Base-by-base conservation (phyloP, 306 rosid species). In the Quercus variabilis region DNA sequence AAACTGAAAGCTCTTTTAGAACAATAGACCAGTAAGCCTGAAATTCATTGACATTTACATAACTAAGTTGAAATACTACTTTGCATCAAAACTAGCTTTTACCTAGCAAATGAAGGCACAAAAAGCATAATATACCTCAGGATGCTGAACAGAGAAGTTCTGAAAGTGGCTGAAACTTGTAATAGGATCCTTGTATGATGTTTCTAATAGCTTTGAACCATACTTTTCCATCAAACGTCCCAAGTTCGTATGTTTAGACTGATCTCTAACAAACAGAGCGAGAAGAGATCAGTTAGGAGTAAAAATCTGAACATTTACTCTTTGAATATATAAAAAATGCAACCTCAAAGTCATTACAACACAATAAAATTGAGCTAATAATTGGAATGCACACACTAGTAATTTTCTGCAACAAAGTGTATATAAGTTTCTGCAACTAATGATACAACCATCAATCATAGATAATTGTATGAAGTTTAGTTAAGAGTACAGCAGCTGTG, bases 21-120 rank as follows among this genome's bases (percentile, higher is more conserved):
- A 88, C 33, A 80, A 94, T 85, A 41, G 94, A 83, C 98, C 97
- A 92, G 85, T 94, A 94, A 21, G 79, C 86, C 98, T 94, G 58
- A 74, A 23, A 76, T 59, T 28, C 28, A 71, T 4, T 63, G 72
- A 9, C 17, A 59, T 8, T 9, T n/a, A 5, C n/a, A 33, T 18
- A 26, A 12, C 1, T 23, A 58, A 35, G 38, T 28, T 13, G 23
- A 74, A 31, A 15, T 43, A 58, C 51, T 55, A 1, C 13, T 15
- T 2, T 5, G 67, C 41, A 30, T 10, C 55, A 19, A 62, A 25
- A 35, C 21, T 33, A 51, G 58, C 51, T 28, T 13, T 46, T 51
- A 46, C 68, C 21, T 21, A 20, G 15, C 7, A 38, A 7, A 19
- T 67, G 63, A 11, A 35, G 11, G 17, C 49, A 18, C 4, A 19